Conservation (phyloP, 2,329 filamentous ascomycete species). For the Penicillium sclerotiorum region DNA sequence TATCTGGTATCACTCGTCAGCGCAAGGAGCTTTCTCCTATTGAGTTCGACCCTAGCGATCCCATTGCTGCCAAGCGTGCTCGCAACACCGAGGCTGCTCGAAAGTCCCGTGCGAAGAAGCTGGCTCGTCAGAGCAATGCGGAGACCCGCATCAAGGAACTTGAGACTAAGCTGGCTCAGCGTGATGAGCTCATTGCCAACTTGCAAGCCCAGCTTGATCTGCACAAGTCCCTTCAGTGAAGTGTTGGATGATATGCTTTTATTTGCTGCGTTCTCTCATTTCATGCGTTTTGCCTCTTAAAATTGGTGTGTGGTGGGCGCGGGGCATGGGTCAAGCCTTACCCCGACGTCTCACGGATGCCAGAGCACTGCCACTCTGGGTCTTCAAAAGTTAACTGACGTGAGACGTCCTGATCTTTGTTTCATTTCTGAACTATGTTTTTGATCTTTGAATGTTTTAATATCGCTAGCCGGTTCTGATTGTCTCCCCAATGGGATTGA, state of each 20-base stretch:
- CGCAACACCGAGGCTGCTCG: constrained; percentile 92
- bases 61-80: constrained; percentile 85
- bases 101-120: constrained; percentile 87
- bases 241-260: constrained; percentile 11
- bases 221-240: constrained; percentile 21
- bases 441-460: constrained; percentile 13
- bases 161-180: constrained; percentile 50
- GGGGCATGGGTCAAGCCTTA: constrained; percentile 37
- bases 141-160: constrained; percentile 73
- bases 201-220: constrained; percentile 28
- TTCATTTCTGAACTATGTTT: constrained; percentile 7
- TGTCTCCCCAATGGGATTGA: constrained; percentile 54
- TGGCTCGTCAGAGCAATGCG: constrained; percentile 72
- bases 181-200: constrained; percentile 22
- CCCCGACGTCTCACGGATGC: constrained; percentile 30
- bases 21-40: constrained; percentile 82
- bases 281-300: constrained; percentile 21
- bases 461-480: constrained; percentile 50
- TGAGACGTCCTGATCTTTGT: constrained; percentile 18
- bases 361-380: constrained; percentile 24
- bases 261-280: constrained; percentile 17
- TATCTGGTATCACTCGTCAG: constrained; percentile 73
- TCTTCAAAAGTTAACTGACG: constrained; percentile 33
- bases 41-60: constrained; percentile 72
- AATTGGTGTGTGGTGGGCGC: constrained; percentile 37